phyloP scores from a whole-genome alignment of 805 yeast genomes.

The Ogataea methylovora region DNA sequence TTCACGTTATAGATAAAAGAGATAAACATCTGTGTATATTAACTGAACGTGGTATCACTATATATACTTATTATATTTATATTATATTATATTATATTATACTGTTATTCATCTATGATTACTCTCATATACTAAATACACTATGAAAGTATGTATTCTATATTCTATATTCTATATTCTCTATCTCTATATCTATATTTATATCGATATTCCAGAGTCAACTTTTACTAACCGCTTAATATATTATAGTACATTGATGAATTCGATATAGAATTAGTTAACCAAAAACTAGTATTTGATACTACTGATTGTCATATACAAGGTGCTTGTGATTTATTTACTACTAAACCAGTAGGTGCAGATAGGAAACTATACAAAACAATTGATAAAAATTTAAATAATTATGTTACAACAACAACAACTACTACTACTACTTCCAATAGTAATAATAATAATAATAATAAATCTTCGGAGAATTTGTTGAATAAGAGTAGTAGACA shows the following conservation, averaged over 20 bases:
- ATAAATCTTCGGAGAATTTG: not conserved
- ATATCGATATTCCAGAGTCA: not conserved
- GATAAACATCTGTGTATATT: too few relatives aligned
- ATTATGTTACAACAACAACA: slow-evolving; percentile 24
- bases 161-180: not conserved
- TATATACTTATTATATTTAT: too few relatives aligned
- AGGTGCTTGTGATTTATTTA: slow-evolving; percentile 89
- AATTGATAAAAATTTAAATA: slow-evolving; percentile 47
- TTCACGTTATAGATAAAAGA: too few relatives aligned
- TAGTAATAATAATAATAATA: slow-evolving; percentile 2
- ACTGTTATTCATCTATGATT: too few relatives aligned
- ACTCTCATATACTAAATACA: not conserved
- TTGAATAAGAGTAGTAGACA: not conserved
- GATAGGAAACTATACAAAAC: slow-evolving; percentile 86
- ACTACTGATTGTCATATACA: slow-evolving; percentile 67
- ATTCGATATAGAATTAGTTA: slow-evolving; percentile 84
- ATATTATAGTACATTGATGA: slow-evolving; percentile 76
- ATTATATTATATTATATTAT: too few relatives aligned
- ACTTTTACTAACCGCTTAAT: not conserved
- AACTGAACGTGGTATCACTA: too few relatives aligned
- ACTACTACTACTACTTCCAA: slow-evolving; percentile 1
- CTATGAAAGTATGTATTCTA: slow-evolving; percentile 10
- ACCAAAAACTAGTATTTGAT: slow-evolving; percentile 76
- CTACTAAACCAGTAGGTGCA: slow-evolving; percentile 88
- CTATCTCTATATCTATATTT: not conserved